Percentiles rank a stretch among this genome's conserved stretches.
Evolutionary conservation across 208 protist species (phyloP).

Genomic region (Balamuthia mandrillaris): DNA sequence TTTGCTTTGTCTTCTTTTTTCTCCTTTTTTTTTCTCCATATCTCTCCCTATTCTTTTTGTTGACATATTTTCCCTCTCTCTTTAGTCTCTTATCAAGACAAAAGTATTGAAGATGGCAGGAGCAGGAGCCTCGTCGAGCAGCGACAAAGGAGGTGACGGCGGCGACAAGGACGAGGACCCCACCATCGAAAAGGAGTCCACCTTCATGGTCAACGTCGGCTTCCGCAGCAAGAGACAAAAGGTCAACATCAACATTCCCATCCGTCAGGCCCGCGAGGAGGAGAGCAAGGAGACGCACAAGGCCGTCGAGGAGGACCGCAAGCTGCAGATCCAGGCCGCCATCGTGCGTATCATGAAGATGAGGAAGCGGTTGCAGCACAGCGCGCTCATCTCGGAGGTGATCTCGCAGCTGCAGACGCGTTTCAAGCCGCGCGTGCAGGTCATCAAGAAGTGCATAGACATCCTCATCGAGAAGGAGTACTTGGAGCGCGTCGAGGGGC

Average conservation of each 20-base stretch:
- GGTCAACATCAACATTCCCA: constrained; percentile 63
- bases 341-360: constrained; percentile 76
- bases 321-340: constrained; percentile 66
- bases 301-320: constrained; percentile 66
- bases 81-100: constrained; percentile 49
- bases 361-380: constrained; percentile 58
- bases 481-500: constrained; percentile 63
- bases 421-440: constrained; percentile 62
- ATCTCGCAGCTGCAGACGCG: constrained; percentile 49
- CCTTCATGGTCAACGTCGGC: constrained; percentile 48
- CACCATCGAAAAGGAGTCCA: neutral
- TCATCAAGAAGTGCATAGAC: constrained; percentile 75
- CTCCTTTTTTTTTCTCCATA: neutral
- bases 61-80: neutral
- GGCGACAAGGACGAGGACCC: neutral
- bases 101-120: constrained; percentile 51
- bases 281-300: constrained; percentile 57
- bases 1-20: neutral
- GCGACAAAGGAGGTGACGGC: too few relatives aligned
- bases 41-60: neutral
- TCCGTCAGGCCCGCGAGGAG: constrained; percentile 47
- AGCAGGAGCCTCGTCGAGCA: neutral
- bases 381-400: constrained; percentile 61
- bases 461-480: constrained; percentile 75
- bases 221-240: constrained; percentile 57